Conservation (phyloP, 225 moss, liverwort and hornwort genomes). For the Bryoerythrophyllum caledonicum region DNA sequence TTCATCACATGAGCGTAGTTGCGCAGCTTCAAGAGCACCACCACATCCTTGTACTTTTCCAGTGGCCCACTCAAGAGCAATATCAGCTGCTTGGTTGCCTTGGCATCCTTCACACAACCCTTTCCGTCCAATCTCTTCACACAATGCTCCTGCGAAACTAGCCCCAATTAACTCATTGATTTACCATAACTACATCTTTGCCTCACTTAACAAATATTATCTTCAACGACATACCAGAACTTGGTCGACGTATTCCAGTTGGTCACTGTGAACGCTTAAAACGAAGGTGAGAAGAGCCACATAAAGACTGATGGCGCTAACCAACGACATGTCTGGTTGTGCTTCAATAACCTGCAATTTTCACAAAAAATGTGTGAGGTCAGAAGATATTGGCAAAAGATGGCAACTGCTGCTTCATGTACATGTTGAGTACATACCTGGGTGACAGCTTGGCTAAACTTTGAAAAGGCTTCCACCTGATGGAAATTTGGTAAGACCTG, state of each 20-base stretch:
- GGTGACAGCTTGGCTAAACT: conserved; percentile 77
- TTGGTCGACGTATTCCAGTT: conserved; percentile 91
- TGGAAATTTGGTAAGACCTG: conserved; percentile 92
- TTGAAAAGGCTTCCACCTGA: conserved; percentile 82
- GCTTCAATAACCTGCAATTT: conserved; percentile 80
- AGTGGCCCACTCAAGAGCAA: conserved; percentile 79
- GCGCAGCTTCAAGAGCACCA: conserved; percentile 75
- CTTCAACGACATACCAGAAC: conserved; percentile 62
- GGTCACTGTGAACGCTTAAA: conserved; percentile 81
- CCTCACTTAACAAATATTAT: too few relatives aligned
- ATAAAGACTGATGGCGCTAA: conserved; percentile 76
- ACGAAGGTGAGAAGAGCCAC: conserved; percentile 90
- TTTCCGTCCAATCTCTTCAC: conserved; percentile 82
- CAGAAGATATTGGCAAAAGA: not conserved
- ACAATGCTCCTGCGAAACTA: conserved; percentile 72
- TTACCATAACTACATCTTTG: not conserved
- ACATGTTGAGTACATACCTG: conserved; percentile 49
- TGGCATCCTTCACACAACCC: conserved; percentile 75
- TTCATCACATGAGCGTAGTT: conserved; percentile 93
- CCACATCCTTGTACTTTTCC: conserved; percentile 92
- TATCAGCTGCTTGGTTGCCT: conserved; percentile 82
- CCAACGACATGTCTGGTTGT: conserved; percentile 86
- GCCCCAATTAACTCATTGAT: not conserved
- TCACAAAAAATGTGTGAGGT: conserved; percentile 14
- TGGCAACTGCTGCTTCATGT: not conserved